Conservation (phyloP, 495 filamentous ascomycete species). For the Podospora conica region DNA sequence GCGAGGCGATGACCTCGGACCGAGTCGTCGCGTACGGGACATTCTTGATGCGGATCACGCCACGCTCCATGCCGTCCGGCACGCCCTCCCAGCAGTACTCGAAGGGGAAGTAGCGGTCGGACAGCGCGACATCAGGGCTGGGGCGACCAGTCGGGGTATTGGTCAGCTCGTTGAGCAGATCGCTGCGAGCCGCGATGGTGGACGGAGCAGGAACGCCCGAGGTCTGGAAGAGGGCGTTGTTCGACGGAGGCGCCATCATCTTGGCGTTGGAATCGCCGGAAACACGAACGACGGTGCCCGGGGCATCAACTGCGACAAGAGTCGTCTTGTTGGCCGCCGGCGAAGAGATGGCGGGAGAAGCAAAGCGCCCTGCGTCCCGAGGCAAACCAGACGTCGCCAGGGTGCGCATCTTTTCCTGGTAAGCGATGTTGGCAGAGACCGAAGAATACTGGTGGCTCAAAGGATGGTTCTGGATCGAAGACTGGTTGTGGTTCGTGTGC, state of each 20-base stretch:
- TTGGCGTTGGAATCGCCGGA: not conserved
- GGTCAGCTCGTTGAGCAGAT: not conserved
- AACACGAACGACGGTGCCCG: not conserved
- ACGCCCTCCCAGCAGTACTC: constrained; percentile 25
- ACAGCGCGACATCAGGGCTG: constrained; percentile 25
- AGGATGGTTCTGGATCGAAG: too few species aligned
- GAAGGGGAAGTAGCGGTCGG: constrained; percentile 37
- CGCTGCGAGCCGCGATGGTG: not conserved
- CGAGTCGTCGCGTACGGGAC: constrained; percentile 64
- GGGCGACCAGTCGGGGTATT: constrained; percentile 7
- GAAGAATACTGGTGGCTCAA: too few species aligned
- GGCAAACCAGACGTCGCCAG: not conserved
- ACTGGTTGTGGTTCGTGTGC: not conserved
- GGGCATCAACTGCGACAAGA: not conserved
- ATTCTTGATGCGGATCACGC: constrained; percentile 33
- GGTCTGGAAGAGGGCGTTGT: not conserved
- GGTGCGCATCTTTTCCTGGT: not conserved
- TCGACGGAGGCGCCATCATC: not conserved
- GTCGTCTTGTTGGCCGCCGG: constrained; percentile 2
- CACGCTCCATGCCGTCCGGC: constrained; percentile 11
- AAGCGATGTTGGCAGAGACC: not conserved
- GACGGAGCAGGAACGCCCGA: not conserved
- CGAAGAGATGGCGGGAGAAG: not conserved
- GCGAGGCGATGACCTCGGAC: constrained; percentile 59
- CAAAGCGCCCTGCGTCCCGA: not conserved